phyloP scores from a whole-genome alignment of 768 basidiomycete genomes.

The Suillus subalutaceus region DNA sequence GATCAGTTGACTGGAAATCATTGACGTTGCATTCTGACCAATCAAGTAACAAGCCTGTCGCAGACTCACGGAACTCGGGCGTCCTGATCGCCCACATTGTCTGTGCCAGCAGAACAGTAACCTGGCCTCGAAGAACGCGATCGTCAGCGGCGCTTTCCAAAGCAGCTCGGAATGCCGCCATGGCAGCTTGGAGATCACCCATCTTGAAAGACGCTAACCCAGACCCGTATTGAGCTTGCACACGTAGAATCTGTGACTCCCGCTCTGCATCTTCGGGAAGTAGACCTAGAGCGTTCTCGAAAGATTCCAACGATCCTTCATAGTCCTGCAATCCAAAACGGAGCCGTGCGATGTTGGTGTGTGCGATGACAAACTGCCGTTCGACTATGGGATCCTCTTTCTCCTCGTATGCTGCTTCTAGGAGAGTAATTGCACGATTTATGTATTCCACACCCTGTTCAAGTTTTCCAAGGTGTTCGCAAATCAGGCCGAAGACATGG shows the following conservation, averaged over 20 bases:
- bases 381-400: conserved; percentile 82
- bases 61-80: conserved; percentile 74
- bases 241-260: conserved; percentile 48
- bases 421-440: conserved; percentile 60
- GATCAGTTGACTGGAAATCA: conserved; percentile 9
- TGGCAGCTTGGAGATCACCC: conserved; percentile 61
- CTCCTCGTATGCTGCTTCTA: conserved; percentile 90
- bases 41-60: conserved; percentile 79
- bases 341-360: conserved; percentile 79
- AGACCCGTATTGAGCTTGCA: conserved; percentile 68
- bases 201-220: conserved; percentile 74
- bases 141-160: conserved; percentile 57
- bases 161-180: conserved; percentile 69
- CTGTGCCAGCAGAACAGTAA: conserved; percentile 79
- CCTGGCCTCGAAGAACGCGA: conserved; percentile 59
- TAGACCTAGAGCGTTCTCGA: conserved; percentile 73
- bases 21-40: conserved; percentile 53
- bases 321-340: conserved; percentile 63
- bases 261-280: conserved; percentile 51
- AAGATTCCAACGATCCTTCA: conserved; percentile 64
- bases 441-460: conserved; percentile 62
- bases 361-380: conserved; percentile 77
- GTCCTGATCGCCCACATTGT: conserved; percentile 82
- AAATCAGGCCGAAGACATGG: conserved; percentile 84
- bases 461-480: conserved; percentile 78